A percentile compares a stretch with the other conserved stretches of the same genome.
Conservation (phyloP, 2,329 filamentous ascomycete species). For the Verticillium dahliae region DNA sequence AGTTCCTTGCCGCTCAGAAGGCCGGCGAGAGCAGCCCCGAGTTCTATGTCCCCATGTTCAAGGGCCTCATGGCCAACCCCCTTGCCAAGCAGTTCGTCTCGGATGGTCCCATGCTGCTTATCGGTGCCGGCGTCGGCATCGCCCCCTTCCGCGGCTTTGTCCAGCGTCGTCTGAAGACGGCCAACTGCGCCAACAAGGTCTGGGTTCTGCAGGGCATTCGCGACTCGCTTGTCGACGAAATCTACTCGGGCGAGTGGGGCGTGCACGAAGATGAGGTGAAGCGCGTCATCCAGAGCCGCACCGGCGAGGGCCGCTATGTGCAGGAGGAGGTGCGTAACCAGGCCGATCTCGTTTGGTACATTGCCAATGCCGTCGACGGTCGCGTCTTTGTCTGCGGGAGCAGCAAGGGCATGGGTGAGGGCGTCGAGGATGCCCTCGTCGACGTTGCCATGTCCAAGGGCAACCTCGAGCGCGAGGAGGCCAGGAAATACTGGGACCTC, state of each 20-base stretch:
- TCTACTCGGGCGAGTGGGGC: constrained; percentile 95
- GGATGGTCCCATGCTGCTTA: constrained; percentile 95
- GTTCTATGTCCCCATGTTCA: constrained; percentile 91
- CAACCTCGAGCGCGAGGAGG: constrained; percentile 74
- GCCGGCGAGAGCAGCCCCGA: constrained; percentile 51
- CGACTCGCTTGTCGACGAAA: constrained; percentile 90
- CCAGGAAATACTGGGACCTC: constrained; percentile 78
- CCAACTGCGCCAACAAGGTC: constrained; percentile 95
- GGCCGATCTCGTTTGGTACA: constrained; percentile 96
- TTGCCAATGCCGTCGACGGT: constrained; percentile 93
- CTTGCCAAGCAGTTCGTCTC: constrained; percentile 85
- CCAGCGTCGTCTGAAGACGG: constrained; percentile 84
- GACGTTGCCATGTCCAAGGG: constrained; percentile 93
- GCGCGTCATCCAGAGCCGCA: constrained; percentile 70
- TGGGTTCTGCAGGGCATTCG: constrained; percentile 93
- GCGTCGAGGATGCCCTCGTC: constrained; percentile 79
- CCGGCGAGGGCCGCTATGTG: constrained; percentile 80
- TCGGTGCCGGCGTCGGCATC: constrained; percentile 93
- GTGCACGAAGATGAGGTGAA: constrained; percentile 85
- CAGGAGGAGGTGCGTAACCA: constrained; percentile 91
- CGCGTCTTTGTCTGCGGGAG: constrained; percentile 95
- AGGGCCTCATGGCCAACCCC: constrained; percentile 95
- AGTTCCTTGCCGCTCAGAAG: constrained; percentile 62
- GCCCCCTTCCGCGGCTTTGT: constrained; percentile 98
- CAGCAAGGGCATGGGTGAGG: constrained; percentile 95